Base-by-base conservation (phyloP, 495 filamentous ascomycete species). In the Xylaria castorea region DNA sequence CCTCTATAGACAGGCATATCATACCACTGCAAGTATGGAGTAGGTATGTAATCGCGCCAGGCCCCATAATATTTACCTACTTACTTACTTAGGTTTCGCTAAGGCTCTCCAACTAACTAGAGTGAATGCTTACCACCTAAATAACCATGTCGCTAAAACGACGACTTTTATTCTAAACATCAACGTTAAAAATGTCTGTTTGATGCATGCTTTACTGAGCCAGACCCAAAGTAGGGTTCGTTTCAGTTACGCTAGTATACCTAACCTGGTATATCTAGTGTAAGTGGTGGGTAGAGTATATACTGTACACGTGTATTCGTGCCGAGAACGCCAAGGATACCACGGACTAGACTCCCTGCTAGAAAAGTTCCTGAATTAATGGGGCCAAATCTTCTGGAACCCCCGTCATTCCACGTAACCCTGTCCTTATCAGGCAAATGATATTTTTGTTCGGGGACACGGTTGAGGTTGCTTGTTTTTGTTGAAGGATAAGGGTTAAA, bases 351-450 rank as follows among this genome's bases (percentile, higher is more conserved):
- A 5, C 22, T 44, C 36, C 36, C 22, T 34, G 61, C 22, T 9
- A 11, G 3, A 67, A 44, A 48, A 50, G 63, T 66, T 66, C 46
- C 32, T 67, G 44, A 11, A 32, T 50, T 51, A 51, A 34, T 40
- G 64, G 64, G 64, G 44, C 8, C 2, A 67, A 53, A 36, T 51
- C 64, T 53, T 53, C 46, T 67, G 44, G 64, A 42, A 44, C 22
- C 7, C 1, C 60, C 60, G 22, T 20, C 34, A 16, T 3, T 34
- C 5, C 32, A 40, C 34, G 30, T 20, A 32, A 66, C 32, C 30
- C 38, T 42, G 38, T 57, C 66, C 66, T 38, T 8, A 51, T 44
- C 57, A 20, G 50, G 66, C 50, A 68, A 22, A 55, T 42, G 42
- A 36, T 20, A 32, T 3, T 36, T 18, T n/a, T 25, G 27, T 36